Percentiles rank a stretch among this genome's conserved stretches.
Conservation (phyloP, 805 yeast genomes). For the Phaffomyces antillensis region DNA sequence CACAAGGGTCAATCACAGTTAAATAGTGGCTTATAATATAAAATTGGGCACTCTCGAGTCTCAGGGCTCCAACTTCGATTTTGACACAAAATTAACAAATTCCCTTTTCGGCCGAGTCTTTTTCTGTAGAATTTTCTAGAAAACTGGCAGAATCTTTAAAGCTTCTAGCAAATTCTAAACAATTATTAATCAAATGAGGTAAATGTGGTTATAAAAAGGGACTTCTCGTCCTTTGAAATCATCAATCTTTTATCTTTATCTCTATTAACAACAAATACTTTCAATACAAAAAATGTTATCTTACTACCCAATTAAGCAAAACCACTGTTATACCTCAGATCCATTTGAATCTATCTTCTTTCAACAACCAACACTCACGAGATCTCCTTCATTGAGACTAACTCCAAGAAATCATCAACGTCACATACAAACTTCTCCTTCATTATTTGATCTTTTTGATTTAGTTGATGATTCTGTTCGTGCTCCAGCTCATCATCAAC, state of each 20-base stretch:
- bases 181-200: background rate
- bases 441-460: slow-evolving; percentile 2
- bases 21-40: too few relatives aligned
- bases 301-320: background rate
- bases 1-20: too few relatives aligned
- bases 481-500: background rate
- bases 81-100: slow-evolving; percentile 1
- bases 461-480: background rate
- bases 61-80: background rate
- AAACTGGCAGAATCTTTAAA: background rate
- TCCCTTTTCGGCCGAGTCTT: background rate
- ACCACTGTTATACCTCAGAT: background rate
- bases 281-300: background rate
- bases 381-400: slow-evolving; percentile 4
- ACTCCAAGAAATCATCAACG: background rate
- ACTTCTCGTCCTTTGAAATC: too few relatives aligned
- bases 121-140: slow-evolving; percentile 1
- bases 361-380: slow-evolving; percentile 2
- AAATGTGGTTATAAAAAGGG: background rate
- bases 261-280: background rate
- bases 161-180: background rate
- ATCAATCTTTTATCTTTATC: background rate
- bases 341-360: slow-evolving; percentile 4
- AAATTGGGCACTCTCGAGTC: too few relatives aligned
- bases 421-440: background rate